Evolutionary conservation across 2,329 filamentous ascomycete genomes (phyloP).

Genomic region (Simplicillium sp.): DNA sequence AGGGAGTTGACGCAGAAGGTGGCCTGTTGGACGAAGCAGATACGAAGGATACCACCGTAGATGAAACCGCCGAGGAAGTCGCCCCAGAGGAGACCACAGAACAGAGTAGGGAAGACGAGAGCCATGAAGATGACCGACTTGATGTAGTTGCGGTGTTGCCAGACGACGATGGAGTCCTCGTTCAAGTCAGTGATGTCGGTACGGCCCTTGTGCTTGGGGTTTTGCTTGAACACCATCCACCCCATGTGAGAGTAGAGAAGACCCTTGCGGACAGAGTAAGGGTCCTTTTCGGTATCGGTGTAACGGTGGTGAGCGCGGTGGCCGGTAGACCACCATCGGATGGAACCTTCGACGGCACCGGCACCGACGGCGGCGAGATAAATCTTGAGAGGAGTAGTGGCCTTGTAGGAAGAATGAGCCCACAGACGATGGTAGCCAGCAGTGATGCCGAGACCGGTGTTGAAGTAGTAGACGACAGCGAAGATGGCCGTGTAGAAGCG

Average conservation of each 20-base stretch:
- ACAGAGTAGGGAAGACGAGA: slow-evolving; percentile 62
- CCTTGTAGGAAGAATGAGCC: slow-evolving; percentile 80
- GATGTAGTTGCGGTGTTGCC: slow-evolving; percentile 82
- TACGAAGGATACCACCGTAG: slow-evolving; percentile 75
- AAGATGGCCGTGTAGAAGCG: slow-evolving; percentile 63
- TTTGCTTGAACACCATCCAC: slow-evolving; percentile 93
- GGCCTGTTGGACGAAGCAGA: slow-evolving; percentile 86
- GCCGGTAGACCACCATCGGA: slow-evolving; percentile 81
- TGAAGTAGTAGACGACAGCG: slow-evolving; percentile 72
- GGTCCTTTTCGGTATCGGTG: slow-evolving; percentile 87
- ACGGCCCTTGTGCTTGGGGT: slow-evolving; percentile 78
- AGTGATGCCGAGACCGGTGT: slow-evolving; percentile 72
- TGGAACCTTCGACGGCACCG: slow-evolving; percentile 76
- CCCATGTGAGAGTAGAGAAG: slow-evolving; percentile 70
- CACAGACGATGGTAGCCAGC: slow-evolving; percentile 64
- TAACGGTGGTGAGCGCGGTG: slow-evolving; percentile 86
- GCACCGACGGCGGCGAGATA: slow-evolving; percentile 75
- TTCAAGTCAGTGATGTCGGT: slow-evolving; percentile 85
- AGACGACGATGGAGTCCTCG: slow-evolving; percentile 75
- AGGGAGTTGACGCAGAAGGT: slow-evolving; percentile 91
- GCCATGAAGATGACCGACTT: slow-evolving; percentile 72
- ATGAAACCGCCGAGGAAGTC: slow-evolving; percentile 77
- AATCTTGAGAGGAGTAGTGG: slow-evolving; percentile 64
- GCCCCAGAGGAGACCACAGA: slow-evolving; percentile 70
- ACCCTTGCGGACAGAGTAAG: slow-evolving; percentile 84